These are phyloP conservation scores for Penicillium silybi DNA, from an alignment of 495 filamentous ascomycete genomes.

Conservation along the genomic window DNA sequence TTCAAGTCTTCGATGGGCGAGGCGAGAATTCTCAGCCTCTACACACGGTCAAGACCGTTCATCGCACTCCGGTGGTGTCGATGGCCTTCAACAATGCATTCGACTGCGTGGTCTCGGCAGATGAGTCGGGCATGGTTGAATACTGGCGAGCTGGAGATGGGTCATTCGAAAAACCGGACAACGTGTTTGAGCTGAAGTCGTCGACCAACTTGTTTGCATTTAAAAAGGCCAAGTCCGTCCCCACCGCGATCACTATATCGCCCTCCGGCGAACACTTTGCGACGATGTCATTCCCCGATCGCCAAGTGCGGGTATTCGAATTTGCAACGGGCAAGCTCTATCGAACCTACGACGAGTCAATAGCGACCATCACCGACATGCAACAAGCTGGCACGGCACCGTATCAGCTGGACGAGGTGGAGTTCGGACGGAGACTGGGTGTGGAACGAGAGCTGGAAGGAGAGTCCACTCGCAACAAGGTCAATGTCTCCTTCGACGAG, in stretches of 20 bases:
- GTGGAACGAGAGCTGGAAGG: constrained; percentile 82
- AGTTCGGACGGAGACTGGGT: constrained; percentile 87
- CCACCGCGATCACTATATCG: constrained; percentile 80
- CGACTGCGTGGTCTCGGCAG: constrained; percentile 85
- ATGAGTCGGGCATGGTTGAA: constrained; percentile 91
- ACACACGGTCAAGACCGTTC: constrained; percentile 69
- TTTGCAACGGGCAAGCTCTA: constrained; percentile 84
- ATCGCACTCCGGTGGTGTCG: constrained; percentile 71
- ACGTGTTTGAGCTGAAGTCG: constrained; percentile 88
- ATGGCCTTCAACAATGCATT: constrained; percentile 87
- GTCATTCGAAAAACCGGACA: constrained; percentile 84
- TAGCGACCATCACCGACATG: constrained; percentile 82
- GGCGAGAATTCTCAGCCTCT: constrained; percentile 72
- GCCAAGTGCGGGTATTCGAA: constrained; percentile 88
- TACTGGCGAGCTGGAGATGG: constrained; percentile 80
- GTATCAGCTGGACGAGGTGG: constrained; percentile 76
- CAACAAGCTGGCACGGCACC: constrained; percentile 84
- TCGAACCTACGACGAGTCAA: constrained; percentile 91
- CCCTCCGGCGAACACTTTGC: constrained; percentile 81
- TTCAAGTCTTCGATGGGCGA: constrained; percentile 84
- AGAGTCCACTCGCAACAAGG: constrained; percentile 59
- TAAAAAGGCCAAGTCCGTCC: constrained; percentile 87
- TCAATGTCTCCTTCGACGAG: constrained; percentile 92
- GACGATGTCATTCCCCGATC: constrained; percentile 89
- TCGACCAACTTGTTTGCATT: constrained; percentile 94